Conservation (phyloP, 2,329 filamentous ascomycete genomes). For the Cadophora malorum region DNA sequence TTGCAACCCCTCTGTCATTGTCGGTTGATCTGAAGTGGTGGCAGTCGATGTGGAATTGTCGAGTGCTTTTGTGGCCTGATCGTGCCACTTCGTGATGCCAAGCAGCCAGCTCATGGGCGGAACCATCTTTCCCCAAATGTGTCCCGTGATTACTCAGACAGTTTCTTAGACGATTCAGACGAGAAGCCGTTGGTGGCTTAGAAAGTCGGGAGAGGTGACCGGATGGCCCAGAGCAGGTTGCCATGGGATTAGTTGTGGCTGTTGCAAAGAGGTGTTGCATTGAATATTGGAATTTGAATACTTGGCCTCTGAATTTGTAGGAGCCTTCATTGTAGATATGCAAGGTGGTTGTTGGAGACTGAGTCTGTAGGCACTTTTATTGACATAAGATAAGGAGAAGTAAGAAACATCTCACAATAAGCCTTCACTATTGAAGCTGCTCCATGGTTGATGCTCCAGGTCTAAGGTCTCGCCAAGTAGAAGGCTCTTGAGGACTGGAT, state of each 20-base stretch:
- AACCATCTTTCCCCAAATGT: not conserved
- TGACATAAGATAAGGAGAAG: not conserved
- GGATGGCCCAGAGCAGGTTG: not conserved
- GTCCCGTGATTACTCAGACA: not conserved
- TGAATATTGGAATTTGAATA: no score
- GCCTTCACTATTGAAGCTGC: not conserved
- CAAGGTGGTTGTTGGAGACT: not conserved
- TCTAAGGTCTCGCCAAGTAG: no score
- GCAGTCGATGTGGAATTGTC: not conserved
- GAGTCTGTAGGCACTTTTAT: not conserved
- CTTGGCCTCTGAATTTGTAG: no score
- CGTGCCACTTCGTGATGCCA: conserved; percentile 8
- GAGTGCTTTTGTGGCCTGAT: conserved; percentile 13
- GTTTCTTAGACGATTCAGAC: not conserved
- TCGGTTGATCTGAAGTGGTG: not conserved
- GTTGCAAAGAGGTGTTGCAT: not conserved
- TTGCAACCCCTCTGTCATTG: not conserved
- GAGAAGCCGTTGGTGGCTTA: not conserved
- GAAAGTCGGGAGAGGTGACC: not conserved
- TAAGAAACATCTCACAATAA: not conserved
- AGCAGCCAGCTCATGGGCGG: not conserved
- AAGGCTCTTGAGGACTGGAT: no score
- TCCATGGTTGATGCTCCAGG: no score
- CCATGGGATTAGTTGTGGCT: not conserved
- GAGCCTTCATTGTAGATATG: no score